A percentile compares a stretch with the other conserved stretches of the same genome.
These are phyloP conservation scores for Rasamsonia emersonii DNA, from an alignment of 2,329 filamentous ascomycete species.

Conservation along the genomic window DNA sequence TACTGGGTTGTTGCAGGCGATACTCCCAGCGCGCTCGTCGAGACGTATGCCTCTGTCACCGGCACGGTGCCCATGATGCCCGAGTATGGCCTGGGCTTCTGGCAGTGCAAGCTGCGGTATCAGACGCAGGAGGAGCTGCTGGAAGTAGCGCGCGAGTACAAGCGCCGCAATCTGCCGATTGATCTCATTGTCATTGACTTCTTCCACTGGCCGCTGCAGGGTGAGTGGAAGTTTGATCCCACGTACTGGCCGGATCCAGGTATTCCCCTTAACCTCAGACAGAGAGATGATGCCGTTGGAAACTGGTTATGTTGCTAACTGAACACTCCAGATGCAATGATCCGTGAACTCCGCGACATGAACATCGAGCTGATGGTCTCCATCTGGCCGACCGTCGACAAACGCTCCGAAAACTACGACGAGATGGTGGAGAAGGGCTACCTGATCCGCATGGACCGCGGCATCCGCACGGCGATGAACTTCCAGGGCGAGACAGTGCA, in stretches of 20 bases:
- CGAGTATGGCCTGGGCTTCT: slow-evolving; percentile 59
- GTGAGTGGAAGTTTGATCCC: slow-evolving; percentile 60
- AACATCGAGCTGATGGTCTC: slow-evolving; percentile 60
- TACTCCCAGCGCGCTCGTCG: slow-evolving; percentile 47
- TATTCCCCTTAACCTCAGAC: slow-evolving; percentile 15
- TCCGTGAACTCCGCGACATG: slow-evolving; percentile 50
- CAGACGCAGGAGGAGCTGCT: slow-evolving; percentile 58
- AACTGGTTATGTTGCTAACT: not conserved
- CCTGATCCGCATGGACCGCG: slow-evolving; percentile 53
- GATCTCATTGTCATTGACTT: slow-evolving; percentile 61
- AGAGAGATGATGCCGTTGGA: not conserved
- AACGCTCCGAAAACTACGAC: slow-evolving; percentile 48
- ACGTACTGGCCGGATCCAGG: slow-evolving; percentile 57
- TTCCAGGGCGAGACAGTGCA: slow-evolving; percentile 52
- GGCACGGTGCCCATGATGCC: slow-evolving; percentile 59
- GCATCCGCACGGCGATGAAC: slow-evolving; percentile 50
- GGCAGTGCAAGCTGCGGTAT: slow-evolving; percentile 60
- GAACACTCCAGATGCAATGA: slow-evolving; percentile 46
- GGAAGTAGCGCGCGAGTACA: slow-evolving; percentile 52
- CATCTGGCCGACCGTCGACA: slow-evolving; percentile 60
- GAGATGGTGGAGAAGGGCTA: slow-evolving; percentile 55
- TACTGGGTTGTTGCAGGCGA: slow-evolving; percentile 57
- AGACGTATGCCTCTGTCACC: slow-evolving; percentile 48
- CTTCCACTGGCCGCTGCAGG: slow-evolving; percentile 59
- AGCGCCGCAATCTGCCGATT: slow-evolving; percentile 46